Percentiles rank a stretch among this genome's conserved stretches.
These are phyloP conservation scores for Filobasidium uniguttulatum DNA, from an alignment of 1,284 basidiomycete species.

Conservation along the genomic window DNA sequence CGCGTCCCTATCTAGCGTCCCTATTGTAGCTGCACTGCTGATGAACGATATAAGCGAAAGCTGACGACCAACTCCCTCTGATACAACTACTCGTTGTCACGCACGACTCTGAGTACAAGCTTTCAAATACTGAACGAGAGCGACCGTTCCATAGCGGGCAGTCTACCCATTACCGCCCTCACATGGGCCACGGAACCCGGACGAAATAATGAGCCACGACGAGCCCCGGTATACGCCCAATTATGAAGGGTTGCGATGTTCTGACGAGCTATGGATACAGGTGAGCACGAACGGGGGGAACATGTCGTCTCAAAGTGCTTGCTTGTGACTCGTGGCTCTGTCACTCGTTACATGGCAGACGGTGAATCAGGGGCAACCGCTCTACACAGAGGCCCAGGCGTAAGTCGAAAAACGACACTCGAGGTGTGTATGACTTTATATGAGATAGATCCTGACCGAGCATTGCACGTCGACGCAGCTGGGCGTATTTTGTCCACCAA, in stretches of 20 bases:
- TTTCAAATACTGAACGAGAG: too few relatives aligned
- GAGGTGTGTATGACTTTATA: background rate
- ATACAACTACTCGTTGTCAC: too few relatives aligned
- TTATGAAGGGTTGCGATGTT: slow-evolving; percentile 54
- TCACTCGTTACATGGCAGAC: slow-evolving; percentile 49
- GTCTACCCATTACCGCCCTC: too few relatives aligned
- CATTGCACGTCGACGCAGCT: slow-evolving; percentile 3
- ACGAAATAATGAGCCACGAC: background rate
- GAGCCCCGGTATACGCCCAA: slow-evolving; percentile 47
- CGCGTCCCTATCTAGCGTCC: too few relatives aligned
- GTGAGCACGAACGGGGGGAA: too few relatives aligned
- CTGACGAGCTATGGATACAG: slow-evolving; percentile 37
- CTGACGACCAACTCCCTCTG: too few relatives aligned
- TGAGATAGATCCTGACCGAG: background rate
- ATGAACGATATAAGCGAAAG: too few relatives aligned
- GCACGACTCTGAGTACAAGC: too few relatives aligned
- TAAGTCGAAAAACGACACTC: background rate
- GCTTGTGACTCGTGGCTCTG: too few relatives aligned
- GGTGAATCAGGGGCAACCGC: slow-evolving; percentile 39
- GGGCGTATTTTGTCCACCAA: slow-evolving; percentile 6
- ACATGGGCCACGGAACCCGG: background rate
- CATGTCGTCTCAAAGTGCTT: too few relatives aligned
- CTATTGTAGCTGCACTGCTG: too few relatives aligned
- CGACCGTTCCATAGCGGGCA: too few relatives aligned
- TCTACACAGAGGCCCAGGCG: slow-evolving; percentile 6